Evolutionary conservation across 495 filamentous ascomycete species (phyloP).

Genomic region (Elasticomyces elasticus): DNA sequence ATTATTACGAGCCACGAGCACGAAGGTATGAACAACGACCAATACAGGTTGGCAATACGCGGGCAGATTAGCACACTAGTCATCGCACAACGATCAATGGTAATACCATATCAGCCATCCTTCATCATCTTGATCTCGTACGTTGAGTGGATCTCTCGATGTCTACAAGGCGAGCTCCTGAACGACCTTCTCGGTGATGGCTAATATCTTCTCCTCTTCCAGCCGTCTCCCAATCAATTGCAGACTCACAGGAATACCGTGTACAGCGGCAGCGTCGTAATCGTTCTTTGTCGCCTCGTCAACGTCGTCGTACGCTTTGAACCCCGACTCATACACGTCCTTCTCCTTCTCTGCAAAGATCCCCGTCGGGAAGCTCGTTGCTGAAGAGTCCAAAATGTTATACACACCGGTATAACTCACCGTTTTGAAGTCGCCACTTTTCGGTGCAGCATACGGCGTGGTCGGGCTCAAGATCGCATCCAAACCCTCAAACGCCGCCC

Average conservation of each 20-base stretch:
- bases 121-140: not conserved
- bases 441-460: conserved; percentile 26
- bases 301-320: conserved; percentile 6
- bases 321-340: conserved; percentile 19
- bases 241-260: conserved; percentile 21
- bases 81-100: not conserved
- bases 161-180: conserved; percentile 6
- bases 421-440: conserved; percentile 25
- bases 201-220: conserved; percentile 25
- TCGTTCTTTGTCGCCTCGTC: conserved; percentile 9
- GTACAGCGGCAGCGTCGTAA: conserved; percentile 12
- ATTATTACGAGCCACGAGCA: not conserved
- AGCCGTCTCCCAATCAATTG: conserved; percentile 17
- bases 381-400: conserved; percentile 30
- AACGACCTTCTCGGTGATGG: conserved; percentile 23
- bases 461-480: conserved; percentile 31
- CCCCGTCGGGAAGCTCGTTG: conserved; percentile 28
- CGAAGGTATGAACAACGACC: not conserved
- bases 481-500: conserved; percentile 24
- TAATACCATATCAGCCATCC: not conserved
- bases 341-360: conserved; percentile 23
- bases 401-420: conserved; percentile 30
- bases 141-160: not conserved
- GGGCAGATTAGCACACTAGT: not conserved
- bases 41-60: not conserved